phyloP scores from a whole-genome alignment of 352 stramenopile species.

The Pythium dissimile region DNA sequence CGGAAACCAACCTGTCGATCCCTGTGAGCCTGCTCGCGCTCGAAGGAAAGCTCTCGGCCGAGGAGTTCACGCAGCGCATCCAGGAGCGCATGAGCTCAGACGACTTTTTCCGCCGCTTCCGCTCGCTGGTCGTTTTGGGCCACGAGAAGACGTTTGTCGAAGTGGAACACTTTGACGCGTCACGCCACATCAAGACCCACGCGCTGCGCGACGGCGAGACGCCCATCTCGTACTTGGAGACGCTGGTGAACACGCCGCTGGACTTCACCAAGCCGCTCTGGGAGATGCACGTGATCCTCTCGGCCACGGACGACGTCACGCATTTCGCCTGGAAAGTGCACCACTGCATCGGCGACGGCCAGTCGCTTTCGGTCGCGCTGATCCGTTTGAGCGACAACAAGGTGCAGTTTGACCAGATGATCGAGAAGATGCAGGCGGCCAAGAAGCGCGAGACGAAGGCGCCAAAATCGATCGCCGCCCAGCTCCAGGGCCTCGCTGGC shows the following conservation, averaged over 20 bases:
- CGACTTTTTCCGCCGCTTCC: slow-evolving; percentile 68
- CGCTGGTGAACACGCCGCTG: slow-evolving; percentile 64
- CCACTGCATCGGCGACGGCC: slow-evolving; percentile 75
- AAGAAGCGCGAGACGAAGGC: slow-evolving; percentile 34
- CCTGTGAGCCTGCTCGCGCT: slow-evolving; percentile 63
- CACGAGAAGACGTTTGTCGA: slow-evolving; percentile 55
- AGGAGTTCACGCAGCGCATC: slow-evolving; percentile 47
- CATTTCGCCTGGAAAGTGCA: slow-evolving; percentile 69
- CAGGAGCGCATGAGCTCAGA: slow-evolving; percentile 49
- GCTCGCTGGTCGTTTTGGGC: slow-evolving; percentile 49
- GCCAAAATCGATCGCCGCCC: slow-evolving; percentile 22
- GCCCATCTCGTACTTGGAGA: slow-evolving; percentile 60
- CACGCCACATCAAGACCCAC: slow-evolving; percentile 54
- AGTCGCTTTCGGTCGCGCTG: slow-evolving; percentile 58
- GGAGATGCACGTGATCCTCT: slow-evolving; percentile 65
- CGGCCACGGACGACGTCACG: slow-evolving; percentile 33
- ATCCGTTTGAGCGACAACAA: slow-evolving; percentile 73
- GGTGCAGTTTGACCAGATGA: slow-evolving; percentile 56
- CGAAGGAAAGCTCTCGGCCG: slow-evolving; percentile 36
- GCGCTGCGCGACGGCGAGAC: slow-evolving; percentile 47
- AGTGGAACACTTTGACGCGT: slow-evolving; percentile 48
- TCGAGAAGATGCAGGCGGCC: slow-evolving; percentile 36
- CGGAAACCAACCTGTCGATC: slow-evolving; percentile 74
- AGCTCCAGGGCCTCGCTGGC: slow-evolving; percentile 22
- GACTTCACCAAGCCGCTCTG: slow-evolving; percentile 70